Evolutionary conservation across 1,284 basidiomycete genomes (phyloP).

Genomic region (Vanrija sp.): DNA sequence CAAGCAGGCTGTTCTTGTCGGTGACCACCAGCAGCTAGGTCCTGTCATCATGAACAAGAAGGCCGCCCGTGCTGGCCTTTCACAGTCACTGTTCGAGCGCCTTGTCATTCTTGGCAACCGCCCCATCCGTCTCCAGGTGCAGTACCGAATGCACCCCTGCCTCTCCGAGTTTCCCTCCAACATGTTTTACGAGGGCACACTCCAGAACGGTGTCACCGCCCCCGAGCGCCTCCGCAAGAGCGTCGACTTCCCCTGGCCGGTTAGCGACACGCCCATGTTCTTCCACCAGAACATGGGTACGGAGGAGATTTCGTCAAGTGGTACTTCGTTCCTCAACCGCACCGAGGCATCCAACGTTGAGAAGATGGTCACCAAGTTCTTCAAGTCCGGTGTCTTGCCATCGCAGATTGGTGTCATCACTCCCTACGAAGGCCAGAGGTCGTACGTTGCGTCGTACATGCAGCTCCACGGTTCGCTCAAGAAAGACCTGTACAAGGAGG

Average conservation of each 20-base stretch:
- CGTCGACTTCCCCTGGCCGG: slow-evolving; percentile 98
- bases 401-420: slow-evolving; percentile 97
- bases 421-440: slow-evolving; percentile 98
- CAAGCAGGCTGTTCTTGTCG: slow-evolving; percentile 97
- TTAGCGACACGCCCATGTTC: slow-evolving; percentile 98
- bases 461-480: slow-evolving; percentile 97
- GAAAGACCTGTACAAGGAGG: slow-evolving; percentile 99
- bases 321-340: slow-evolving; percentile 96
- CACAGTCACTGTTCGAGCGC: slow-evolving; percentile 96
- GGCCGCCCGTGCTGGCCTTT: slow-evolving; percentile 92
- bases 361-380: slow-evolving; percentile 99
- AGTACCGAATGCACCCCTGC: slow-evolving; percentile 99
- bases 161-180: slow-evolving; percentile 98
- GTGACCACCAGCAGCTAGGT: slow-evolving; percentile 96
- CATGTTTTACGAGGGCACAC: slow-evolving; percentile 99
- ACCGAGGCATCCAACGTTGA: slow-evolving; percentile 99
- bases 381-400: slow-evolving; percentile 92
- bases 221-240: slow-evolving; percentile 95
- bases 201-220: slow-evolving; percentile 98
- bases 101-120: slow-evolving; percentile 92
- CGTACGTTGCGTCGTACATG: slow-evolving; percentile 99
- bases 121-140: slow-evolving; percentile 96
- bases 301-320: slow-evolving; percentile 97
- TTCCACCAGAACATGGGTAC: slow-evolving; percentile 99
- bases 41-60: slow-evolving; percentile 99